Evolutionary conservation across 495 filamentous ascomycete species (phyloP), one percentile per base, ranked within the genome.

Genomic region (Filosporella fistucella): DNA sequence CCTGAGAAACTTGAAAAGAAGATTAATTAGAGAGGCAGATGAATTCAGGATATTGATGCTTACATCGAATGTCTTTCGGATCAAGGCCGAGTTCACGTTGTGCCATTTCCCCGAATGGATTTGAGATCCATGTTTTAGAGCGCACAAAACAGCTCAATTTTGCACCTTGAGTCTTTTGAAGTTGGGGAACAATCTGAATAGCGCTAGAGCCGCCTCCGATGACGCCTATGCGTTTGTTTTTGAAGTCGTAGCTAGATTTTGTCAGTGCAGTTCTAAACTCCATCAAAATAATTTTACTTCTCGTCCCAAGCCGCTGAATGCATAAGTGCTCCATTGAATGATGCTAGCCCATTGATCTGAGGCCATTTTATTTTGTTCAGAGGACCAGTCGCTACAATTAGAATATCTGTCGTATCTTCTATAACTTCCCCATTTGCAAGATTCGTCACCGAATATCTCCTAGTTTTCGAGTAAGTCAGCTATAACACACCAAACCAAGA

Each of bases 91-190:
- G 30, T 17, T 44, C 44, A 17, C 25, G 16, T 51, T 54, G 54
- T 12, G 47, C 32, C 51, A 44, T 6, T 14, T 68, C 67, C 49
- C 64, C 66, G 41, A 72, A 75, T 1, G 72, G 67, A 34, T 76
- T 72, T 0, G 81, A 74, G n/a, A 89, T 79, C 84, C 84, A 88
- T 1, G 82, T 85, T 23, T 67, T 72, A 51, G 77, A 81, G n/a
- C 85, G 74, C 4, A 76, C 79, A 43, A 85, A 88, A 62, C 81
- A 74, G 50, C 82, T 77, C 30, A 75, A 64, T 13, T 71, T 66
- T 13, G 61, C 52, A n/a, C 78, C 77, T 8, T 65, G 54, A 38
- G 17, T 21, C 9, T 75, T 72, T 44, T 81, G 68, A 21, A 54
- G 18, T 23, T 47, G 30, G 14, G 51, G 44, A 4, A 52, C 71